Base-by-base conservation (phyloP, 169 alveolate species). In the Cyclospora cayetanensis region DNA sequence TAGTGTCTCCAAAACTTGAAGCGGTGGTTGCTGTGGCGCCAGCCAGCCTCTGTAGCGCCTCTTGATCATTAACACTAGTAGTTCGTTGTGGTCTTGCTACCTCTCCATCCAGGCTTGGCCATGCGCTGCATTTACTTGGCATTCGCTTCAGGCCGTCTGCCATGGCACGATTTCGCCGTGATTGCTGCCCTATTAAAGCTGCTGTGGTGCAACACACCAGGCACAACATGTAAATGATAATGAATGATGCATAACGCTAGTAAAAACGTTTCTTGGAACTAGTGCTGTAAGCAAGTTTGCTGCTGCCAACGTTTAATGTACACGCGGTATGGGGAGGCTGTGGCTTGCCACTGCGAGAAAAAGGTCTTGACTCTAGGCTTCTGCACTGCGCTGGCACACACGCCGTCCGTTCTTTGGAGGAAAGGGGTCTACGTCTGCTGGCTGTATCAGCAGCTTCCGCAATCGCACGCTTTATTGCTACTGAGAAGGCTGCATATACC, bases 271-370 rank as follows among this genome's bases (percentile, higher is more conserved):
- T n/a, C n/a, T n/a, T n/a, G n/a, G n/a, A n/a, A n/a, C n/a, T n/a
- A n/a, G n/a, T n/a, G n/a, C n/a, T n/a, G n/a, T n/a, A 70, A 66
- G 5, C 18, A 70, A 25, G 34, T 4, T 0, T 25, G 79, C 25
- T 15, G 27, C 31, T 1, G 43, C 42, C 27, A 9, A 7, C 9
- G 34, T 35, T 4, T 1, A 12, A 4, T 1, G 80, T 1, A 15
- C n/a, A 68, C 12, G 52, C 22, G 3, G 22, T 50, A 4, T 7
- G 1, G 41, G 34, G 53, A 34, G 52, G 34, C 50, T 7, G 31
- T 31, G 31, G 72, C 88, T 79, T 79, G 88, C 88, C 88, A 43
- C 88, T 79, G 27, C 88, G 70, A 50, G 88, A 79, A 27, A 46
- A 46, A 2, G 20, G 22, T 11, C 72, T 50, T 79, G 70, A 46